Conservation (phyloP, 257 asterid species). For the Striga asiatica region DNA sequence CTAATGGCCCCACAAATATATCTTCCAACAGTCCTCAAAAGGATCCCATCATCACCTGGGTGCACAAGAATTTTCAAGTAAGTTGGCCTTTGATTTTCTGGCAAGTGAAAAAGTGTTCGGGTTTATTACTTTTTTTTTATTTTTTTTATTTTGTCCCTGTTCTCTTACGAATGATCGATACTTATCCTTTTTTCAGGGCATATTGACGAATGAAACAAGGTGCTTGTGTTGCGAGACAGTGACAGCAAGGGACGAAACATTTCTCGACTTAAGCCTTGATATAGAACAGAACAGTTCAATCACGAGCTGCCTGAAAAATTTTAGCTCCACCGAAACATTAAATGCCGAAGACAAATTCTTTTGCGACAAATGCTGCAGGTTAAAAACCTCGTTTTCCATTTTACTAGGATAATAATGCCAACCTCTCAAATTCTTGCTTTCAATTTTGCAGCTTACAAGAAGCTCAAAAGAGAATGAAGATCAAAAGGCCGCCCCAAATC, state of each 20-base stretch:
- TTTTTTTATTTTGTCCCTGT: background rate
- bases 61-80: constrained; percentile 89
- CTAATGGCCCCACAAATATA: constrained; percentile 50
- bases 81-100: constrained; percentile 10
- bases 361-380: constrained; percentile 92
- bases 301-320: constrained; percentile 76
- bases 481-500: constrained; percentile 68
- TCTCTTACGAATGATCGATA: background rate
- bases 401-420: background rate
- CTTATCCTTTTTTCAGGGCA: constrained; percentile 42
- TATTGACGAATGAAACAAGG: constrained; percentile 73
- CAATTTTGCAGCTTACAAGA: constrained; percentile 73
- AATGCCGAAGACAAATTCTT: constrained; percentile 84
- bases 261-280: constrained; percentile 80
- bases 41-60: constrained; percentile 80
- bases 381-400: constrained; percentile 13
- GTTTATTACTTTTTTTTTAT: background rate
- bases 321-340: constrained; percentile 81
- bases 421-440: too few relatives aligned
- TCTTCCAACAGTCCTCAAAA: constrained; percentile 39
- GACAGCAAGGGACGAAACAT: constrained; percentile 89
- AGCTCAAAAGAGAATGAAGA: constrained; percentile 93
- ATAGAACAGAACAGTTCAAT: constrained; percentile 87
- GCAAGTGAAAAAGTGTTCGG: background rate
- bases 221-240: constrained; percentile 84